phyloP scores from a whole-genome alignment of 1,139 yeast genomes.

The Taphrina wiesneri region DNA sequence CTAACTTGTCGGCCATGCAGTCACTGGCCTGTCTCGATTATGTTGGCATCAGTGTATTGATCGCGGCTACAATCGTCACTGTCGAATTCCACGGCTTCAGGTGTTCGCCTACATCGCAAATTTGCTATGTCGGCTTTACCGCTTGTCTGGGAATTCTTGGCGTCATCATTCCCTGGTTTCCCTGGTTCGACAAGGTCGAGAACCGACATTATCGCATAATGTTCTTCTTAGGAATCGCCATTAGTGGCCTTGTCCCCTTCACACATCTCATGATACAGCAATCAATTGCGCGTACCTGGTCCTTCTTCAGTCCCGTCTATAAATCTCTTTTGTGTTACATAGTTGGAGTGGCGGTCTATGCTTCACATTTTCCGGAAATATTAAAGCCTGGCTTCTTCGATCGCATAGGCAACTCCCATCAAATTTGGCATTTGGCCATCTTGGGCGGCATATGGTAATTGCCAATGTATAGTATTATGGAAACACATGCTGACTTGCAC shows the following conservation, averaged over 20 bases:
- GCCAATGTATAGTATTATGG: slow-evolving; percentile 64
- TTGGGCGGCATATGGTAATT: slow-evolving; percentile 75
- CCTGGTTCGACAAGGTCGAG: slow-evolving; percentile 83
- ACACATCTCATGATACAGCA: slow-evolving; percentile 58
- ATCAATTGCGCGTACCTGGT: slow-evolving; percentile 57
- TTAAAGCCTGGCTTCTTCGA: slow-evolving; percentile 59
- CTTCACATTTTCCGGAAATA: slow-evolving; percentile 85
- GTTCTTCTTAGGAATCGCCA: slow-evolving; percentile 80
- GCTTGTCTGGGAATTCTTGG: slow-evolving; percentile 69
- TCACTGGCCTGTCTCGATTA: slow-evolving; percentile 92
- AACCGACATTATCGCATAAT: slow-evolving; percentile 74
- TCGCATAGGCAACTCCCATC: slow-evolving; percentile 89
- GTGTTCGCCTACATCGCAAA: slow-evolving; percentile 56
- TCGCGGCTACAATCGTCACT: slow-evolving; percentile 85
- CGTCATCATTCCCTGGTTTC: slow-evolving; percentile 82
- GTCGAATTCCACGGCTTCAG: slow-evolving; percentile 80
- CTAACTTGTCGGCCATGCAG: slow-evolving; percentile 62
- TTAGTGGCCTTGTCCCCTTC: slow-evolving; percentile 69
- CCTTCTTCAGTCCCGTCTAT: slow-evolving; percentile 61
- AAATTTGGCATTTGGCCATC: slow-evolving; percentile 91
- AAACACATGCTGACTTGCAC: background rate
- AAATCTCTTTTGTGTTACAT: slow-evolving; percentile 73
- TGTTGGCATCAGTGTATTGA: slow-evolving; percentile 86
- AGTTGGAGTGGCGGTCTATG: slow-evolving; percentile 83
- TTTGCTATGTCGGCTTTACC: slow-evolving; percentile 61